These are phyloP conservation scores for Cerrena zonata DNA, from an alignment of 1,284 basidiomycete species.

Conservation along the genomic window DNA sequence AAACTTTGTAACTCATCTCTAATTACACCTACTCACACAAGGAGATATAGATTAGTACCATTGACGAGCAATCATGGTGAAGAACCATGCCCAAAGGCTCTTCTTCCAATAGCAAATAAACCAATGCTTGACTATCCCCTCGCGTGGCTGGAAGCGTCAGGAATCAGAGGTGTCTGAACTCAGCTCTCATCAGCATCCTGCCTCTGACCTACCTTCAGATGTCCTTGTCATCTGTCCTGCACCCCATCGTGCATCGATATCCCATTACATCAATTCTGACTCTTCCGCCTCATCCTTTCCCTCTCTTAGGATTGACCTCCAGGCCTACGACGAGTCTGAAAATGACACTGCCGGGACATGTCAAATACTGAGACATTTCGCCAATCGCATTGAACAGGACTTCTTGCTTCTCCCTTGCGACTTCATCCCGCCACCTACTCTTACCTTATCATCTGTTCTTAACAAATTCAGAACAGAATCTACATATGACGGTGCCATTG, in stretches of 20 bases:
- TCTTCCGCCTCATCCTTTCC: slow-evolving; percentile 50
- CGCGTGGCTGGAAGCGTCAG: slow-evolving; percentile 81
- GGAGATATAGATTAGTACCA: slow-evolving; percentile 54
- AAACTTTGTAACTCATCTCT: slow-evolving; percentile 20
- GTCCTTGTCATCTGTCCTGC: slow-evolving; percentile 81
- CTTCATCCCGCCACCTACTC: slow-evolving; percentile 70
- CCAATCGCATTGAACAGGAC: slow-evolving; percentile 67
- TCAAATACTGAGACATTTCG: slow-evolving; percentile 63
- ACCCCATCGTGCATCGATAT: slow-evolving; percentile 65
- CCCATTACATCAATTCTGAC: slow-evolving; percentile 76
- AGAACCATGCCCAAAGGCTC: slow-evolving; percentile 74
- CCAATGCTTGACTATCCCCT: slow-evolving; percentile 83
- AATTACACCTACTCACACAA: slow-evolving; percentile 18
- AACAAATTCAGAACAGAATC: slow-evolving; percentile 77
- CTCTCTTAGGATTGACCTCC: slow-evolving; percentile 64
- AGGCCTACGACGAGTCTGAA: slow-evolving; percentile 68
- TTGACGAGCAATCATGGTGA: slow-evolving; percentile 70
- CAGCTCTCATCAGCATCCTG: slow-evolving; percentile 10
- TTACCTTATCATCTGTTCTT: slow-evolving; percentile 67
- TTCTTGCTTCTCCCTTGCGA: slow-evolving; percentile 91
- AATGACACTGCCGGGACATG: slow-evolving; percentile 64
- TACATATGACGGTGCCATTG: slow-evolving; percentile 59
- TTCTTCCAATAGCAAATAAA: slow-evolving; percentile 82
- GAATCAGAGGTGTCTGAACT: slow-evolving; percentile 65
- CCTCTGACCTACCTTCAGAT: slow-evolving; percentile 42